Percentiles rank a stretch among this genome's conserved stretches.
Conservation (phyloP, 495 filamentous ascomycete genomes). For the Corynascus novoguineensis region DNA sequence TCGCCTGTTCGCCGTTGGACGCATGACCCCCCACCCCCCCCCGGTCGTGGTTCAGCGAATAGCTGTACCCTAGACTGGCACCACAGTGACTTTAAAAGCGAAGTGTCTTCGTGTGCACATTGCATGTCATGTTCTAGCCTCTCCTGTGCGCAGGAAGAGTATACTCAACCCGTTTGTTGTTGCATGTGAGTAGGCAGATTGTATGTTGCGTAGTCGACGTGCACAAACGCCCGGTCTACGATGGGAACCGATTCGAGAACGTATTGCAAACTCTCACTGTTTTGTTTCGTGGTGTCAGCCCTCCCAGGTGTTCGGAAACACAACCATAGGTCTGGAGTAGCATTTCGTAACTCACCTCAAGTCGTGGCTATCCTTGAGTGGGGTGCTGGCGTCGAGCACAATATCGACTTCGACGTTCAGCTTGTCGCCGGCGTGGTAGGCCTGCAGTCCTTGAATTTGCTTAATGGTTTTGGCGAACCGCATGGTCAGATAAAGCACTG, state of each 20-base stretch:
- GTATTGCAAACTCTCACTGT: constrained; percentile 75
- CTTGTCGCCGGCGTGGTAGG: constrained; percentile 86
- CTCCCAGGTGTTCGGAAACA: neutral
- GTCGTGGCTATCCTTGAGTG: constrained; percentile 80
- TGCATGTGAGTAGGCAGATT: constrained; percentile 85
- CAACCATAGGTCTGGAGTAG: neutral
- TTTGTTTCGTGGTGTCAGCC: neutral
- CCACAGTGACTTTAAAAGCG: no score
- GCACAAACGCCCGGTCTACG: constrained; percentile 64
- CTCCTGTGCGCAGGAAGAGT: neutral
- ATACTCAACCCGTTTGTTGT: constrained; percentile 47
- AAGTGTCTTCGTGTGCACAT: no score
- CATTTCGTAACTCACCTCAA: constrained; percentile 47
- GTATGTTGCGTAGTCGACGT: constrained; percentile 74
- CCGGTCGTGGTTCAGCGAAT: no score
- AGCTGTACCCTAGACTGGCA: no score
- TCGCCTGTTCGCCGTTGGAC: no score
- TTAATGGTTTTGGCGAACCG: constrained; percentile 84
- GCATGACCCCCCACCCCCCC: no score
- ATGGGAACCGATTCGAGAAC: constrained; percentile 82
- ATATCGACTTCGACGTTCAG: constrained; percentile 73
- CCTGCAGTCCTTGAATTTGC: constrained; percentile 81
- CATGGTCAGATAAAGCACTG: constrained; percentile 85
- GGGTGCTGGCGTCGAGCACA: constrained; percentile 73
- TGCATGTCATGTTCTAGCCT: neutral